Percentiles rank a stretch among this genome's conserved stretches.
Conservation (phyloP, 2,329 filamentous ascomycete genomes). For the Xylariaceae sp. region DNA sequence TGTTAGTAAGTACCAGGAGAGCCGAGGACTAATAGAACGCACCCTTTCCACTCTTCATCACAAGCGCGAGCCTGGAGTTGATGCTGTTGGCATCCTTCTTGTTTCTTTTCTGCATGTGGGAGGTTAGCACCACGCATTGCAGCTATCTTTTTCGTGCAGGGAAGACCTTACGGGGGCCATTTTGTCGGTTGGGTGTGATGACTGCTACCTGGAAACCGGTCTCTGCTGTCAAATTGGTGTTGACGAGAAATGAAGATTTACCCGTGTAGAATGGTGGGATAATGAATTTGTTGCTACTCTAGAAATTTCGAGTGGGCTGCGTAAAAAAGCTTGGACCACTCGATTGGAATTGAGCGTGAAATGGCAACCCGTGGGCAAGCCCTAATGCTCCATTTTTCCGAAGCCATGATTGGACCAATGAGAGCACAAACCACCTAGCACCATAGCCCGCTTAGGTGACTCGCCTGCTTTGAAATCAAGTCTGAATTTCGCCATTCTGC, state of each 20-base stretch:
- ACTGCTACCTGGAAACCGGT: neutral
- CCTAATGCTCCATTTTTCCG: slow-evolving; percentile 34
- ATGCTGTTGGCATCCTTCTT: slow-evolving; percentile 83
- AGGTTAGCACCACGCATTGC: slow-evolving; percentile 54
- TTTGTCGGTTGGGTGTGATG: slow-evolving; percentile 1
- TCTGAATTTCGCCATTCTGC: slow-evolving; percentile 25
- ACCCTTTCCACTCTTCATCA: slow-evolving; percentile 51
- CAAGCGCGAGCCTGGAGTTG: slow-evolving; percentile 40
- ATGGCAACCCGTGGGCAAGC: slow-evolving; percentile 16
- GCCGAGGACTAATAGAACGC: slow-evolving; percentile 26
- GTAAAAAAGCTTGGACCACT: no score
- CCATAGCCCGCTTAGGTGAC: slow-evolving; percentile 20
- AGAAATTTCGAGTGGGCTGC: slow-evolving; percentile 3
- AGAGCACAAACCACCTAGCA: slow-evolving; percentile 1
- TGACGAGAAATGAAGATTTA: slow-evolving; percentile 4
- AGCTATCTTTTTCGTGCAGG: slow-evolving; percentile 12
- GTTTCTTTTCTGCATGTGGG: slow-evolving; percentile 55
- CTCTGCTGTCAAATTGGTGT: slow-evolving; percentile 8
- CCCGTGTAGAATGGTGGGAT: neutral
- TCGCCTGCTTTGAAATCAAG: slow-evolving; percentile 54
- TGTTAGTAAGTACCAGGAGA: slow-evolving; percentile 33
- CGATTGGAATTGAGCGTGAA: no score
- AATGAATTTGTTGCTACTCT: slow-evolving; percentile 2
- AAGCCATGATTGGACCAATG: slow-evolving; percentile 12
- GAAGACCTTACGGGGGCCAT: slow-evolving; percentile 1